These are phyloP conservation scores for Paecilomyces sp. DNA, from an alignment of 2,329 filamentous ascomycete genomes.

Conservation along the genomic window DNA sequence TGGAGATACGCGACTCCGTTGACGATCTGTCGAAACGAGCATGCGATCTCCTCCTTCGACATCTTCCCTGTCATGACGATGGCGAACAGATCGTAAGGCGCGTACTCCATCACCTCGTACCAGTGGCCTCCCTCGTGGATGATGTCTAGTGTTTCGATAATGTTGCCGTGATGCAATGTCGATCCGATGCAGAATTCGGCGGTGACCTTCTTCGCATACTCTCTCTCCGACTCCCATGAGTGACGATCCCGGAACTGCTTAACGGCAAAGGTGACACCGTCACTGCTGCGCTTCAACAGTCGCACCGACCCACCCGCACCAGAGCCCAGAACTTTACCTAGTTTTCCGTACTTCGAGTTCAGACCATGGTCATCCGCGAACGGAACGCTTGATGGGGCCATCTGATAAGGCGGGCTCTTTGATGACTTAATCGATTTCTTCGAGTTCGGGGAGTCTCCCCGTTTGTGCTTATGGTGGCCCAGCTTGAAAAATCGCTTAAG, in stretches of 20 bases:
- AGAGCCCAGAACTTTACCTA: constrained; percentile 87
- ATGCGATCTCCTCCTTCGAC: constrained; percentile 82
- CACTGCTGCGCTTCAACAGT: constrained; percentile 86
- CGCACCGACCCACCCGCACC: constrained; percentile 92
- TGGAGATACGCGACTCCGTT: constrained; percentile 93
- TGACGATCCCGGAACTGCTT: constrained; percentile 94
- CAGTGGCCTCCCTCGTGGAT: constrained; percentile 89
- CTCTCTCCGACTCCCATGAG: constrained; percentile 85
- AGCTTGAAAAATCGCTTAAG: constrained; percentile 92
- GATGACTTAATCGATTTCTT: constrained; percentile 50
- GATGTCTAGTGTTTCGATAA: constrained; percentile 96
- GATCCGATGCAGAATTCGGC: constrained; percentile 98
- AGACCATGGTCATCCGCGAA: constrained; percentile 93
- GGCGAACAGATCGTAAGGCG: constrained; percentile 90
- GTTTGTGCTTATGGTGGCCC: constrained; percentile 54
- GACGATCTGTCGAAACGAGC: constrained; percentile 87
- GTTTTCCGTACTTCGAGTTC: constrained; percentile 87
- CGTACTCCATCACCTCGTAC: constrained; percentile 99
- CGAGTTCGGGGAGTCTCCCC: constrained; percentile 55
- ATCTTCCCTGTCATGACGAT: constrained; percentile 99
- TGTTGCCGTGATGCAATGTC: constrained; percentile 92
- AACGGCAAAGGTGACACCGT: constrained; percentile 90
- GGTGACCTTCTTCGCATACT: constrained; percentile 97
- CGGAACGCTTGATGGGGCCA: constrained; percentile 52
- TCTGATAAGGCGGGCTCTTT: constrained; percentile 50